Evolutionary conservation across 2,329 filamentous ascomycete genomes (phyloP).

Genomic region (Aspergillus unguis): DNA sequence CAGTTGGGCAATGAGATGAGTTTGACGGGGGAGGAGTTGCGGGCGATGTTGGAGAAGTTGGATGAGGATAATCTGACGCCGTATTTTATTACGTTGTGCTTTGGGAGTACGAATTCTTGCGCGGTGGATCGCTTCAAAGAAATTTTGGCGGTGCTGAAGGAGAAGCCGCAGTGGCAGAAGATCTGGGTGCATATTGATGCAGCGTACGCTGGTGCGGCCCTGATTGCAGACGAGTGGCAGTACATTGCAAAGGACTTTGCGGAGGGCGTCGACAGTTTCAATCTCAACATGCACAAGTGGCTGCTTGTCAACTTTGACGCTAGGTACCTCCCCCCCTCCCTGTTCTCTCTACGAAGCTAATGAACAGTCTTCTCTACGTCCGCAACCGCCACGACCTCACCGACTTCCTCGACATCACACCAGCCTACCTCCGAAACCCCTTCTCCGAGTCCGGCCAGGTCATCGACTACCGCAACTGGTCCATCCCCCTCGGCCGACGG

Average conservation of each 20-base stretch:
- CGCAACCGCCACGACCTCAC: slow-evolving; percentile 73
- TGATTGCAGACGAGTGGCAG: slow-evolving; percentile 78
- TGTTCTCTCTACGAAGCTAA: too few relatives aligned
- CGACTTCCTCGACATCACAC: slow-evolving; percentile 72
- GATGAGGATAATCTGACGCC: slow-evolving; percentile 70
- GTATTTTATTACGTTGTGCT: slow-evolving; percentile 78
- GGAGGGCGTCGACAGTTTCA: slow-evolving; percentile 75
- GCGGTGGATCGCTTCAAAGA: slow-evolving; percentile 77
- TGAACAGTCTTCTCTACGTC: slow-evolving; percentile 69
- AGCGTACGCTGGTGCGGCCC: slow-evolving; percentile 82
- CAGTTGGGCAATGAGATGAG: slow-evolving; percentile 62
- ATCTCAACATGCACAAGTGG: slow-evolving; percentile 98
- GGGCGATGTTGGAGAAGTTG: slow-evolving; percentile 61
- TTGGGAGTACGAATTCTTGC: slow-evolving; percentile 86
- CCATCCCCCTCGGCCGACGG: slow-evolving; percentile 84
- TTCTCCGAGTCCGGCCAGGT: slow-evolving; percentile 79
- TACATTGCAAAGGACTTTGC: slow-evolving; percentile 59
- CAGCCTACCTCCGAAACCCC: slow-evolving; percentile 76
- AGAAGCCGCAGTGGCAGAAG: slow-evolving; percentile 48
- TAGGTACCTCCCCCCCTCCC: too few relatives aligned
- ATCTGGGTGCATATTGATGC: slow-evolving; percentile 94
- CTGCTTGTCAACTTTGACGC: slow-evolving; percentile 88
- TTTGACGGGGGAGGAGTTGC: slow-evolving; percentile 64
- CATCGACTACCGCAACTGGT: slow-evolving; percentile 96
- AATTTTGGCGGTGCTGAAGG: slow-evolving; percentile 56